A percentile compares a stretch with the other conserved stretches of the same genome.
These are phyloP conservation scores for Funneliformis mosseae DNA, from an alignment of 192 early-diverging fungal genomes.

Conservation along the genomic window DNA sequence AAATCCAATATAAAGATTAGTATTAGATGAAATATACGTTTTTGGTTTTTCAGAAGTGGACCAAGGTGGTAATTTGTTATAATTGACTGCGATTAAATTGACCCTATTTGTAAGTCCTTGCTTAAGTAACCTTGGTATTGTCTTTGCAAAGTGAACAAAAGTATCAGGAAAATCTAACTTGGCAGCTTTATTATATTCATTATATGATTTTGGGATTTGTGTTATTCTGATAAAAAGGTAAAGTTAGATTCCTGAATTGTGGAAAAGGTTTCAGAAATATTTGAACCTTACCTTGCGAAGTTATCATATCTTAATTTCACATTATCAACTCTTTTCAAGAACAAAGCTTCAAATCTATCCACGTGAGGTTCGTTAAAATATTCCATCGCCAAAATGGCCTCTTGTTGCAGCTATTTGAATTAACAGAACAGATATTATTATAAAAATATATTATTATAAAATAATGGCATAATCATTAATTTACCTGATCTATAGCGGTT, in stretches of 20 bases:
- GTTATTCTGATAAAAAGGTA: conserved; percentile 1
- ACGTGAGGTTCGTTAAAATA: conserved; percentile 64
- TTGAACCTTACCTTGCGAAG: conserved; percentile 52
- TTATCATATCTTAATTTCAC: conserved; percentile 71
- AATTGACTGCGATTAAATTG: conserved; percentile 48
- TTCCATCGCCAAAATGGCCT: conserved; percentile 63
- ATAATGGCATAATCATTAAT: conserved; percentile 42
- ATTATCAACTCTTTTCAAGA: conserved; percentile 71
- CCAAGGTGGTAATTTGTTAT: conserved; percentile 47
- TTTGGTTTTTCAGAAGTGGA: conserved; percentile 36
- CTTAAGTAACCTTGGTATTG: conserved; percentile 49
- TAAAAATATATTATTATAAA: conserved; percentile 28
- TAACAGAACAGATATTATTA: conserved; percentile 40
- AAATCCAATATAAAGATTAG: conserved; percentile 66
- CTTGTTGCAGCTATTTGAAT: conserved; percentile 65
- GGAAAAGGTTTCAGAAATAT: not conserved
- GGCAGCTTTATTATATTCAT: conserved; percentile 36
- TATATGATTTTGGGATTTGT: conserved; percentile 17
- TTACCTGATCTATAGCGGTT: conserved; percentile 65
- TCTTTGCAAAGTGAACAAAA: conserved; percentile 51
- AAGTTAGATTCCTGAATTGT: not conserved
- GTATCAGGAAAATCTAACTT: conserved; percentile 49
- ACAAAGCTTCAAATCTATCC: conserved; percentile 80
- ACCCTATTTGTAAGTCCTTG: conserved; percentile 54
- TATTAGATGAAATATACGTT: conserved; percentile 38